These are phyloP conservation scores for Pestalotiopsis sp. DNA, from an alignment of 2,329 filamentous ascomycete genomes.

Conservation along the genomic window DNA sequence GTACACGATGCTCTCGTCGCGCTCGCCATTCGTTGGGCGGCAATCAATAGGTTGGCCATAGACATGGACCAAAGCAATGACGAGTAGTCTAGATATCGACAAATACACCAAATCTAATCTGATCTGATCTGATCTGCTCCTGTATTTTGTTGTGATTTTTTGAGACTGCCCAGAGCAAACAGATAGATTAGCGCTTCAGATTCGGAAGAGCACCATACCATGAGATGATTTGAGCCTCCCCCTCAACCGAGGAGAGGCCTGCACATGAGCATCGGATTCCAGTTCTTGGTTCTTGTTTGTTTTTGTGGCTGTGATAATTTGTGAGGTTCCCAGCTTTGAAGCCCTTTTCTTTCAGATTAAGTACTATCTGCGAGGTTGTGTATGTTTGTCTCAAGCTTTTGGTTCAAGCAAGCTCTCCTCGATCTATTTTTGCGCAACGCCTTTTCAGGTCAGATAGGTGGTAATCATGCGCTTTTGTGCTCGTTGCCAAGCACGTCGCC, in stretches of 20 bases:
- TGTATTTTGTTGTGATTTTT: not conserved
- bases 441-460: conserved; percentile 34
- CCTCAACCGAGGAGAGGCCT: not conserved
- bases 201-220: not conserved
- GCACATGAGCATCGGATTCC: conserved; percentile 15
- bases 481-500: conserved; percentile 11
- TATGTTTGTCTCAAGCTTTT: conserved; percentile 27
- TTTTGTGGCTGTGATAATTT: not conserved
- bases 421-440: conserved; percentile 30
- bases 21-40: too few relatives aligned
- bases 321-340: conserved; percentile 23
- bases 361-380: conserved; percentile 35
- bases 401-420: conserved; percentile 26
- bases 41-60: too few relatives aligned
- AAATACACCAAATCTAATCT: too few relatives aligned
- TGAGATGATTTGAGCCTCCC: not conserved
- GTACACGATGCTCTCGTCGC: too few relatives aligned
- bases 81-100: too few relatives aligned
- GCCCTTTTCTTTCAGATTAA: conserved; percentile 29
- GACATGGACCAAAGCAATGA: too few relatives aligned
- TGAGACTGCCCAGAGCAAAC: not conserved
- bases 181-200: not conserved
- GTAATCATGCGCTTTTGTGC: conserved; percentile 22
- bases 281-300: conserved; percentile 12
- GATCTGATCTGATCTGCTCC: too few relatives aligned